Evolutionary conservation across 2,329 filamentous ascomycete genomes (phyloP), one percentile per base, ranked within the genome.

Genomic region (Fusarium hostae): DNA sequence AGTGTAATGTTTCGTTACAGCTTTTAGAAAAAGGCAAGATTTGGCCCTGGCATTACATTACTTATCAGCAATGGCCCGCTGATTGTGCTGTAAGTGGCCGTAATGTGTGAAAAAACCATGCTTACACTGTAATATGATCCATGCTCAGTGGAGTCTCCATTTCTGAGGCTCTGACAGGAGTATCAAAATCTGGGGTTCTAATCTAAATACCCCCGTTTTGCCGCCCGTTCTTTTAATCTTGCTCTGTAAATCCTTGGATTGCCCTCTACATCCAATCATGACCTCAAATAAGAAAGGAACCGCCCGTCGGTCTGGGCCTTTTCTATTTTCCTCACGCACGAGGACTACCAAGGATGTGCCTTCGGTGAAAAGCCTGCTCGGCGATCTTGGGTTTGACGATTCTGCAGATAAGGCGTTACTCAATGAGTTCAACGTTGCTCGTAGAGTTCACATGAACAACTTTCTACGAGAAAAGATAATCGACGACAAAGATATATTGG

Each of bases 351-450:
- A 54, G 55, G 24, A 30, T n/a, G 43, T 34, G 18, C 41, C 48
- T 39, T 18, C 32, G 32, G 35, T 50, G 41, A 40, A n/a, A 22
- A 50, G 11, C n/a, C 51, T 62, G 8, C 24, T 47, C 26, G 13
- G 12, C 26, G 59, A 62, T 18, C 59, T 62, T 34, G 63, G 63
- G 10, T 16, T 66, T 7, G 62, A 62, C 15, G 28, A 41, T n/a
- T 7, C 18, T 26, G 18, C 24, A 9, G 54, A 54, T 15, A 43
- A 37, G 12, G 5, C 2, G 16, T 5, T 28, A 6, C 16, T 24
- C 6, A 7, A 13, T 11, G 20, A 26, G 20, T 66, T 66, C 47
- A 24, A 30, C 15, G 3, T 3, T 4, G n/a, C 35, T 18, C 40
- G 41, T 30, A 15, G 4, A 18, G 18, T 7, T 10, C 30, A 22